Evolutionary conservation across 352 stramenopile species (phyloP).

Genomic region (Pythium oligandrum): DNA sequence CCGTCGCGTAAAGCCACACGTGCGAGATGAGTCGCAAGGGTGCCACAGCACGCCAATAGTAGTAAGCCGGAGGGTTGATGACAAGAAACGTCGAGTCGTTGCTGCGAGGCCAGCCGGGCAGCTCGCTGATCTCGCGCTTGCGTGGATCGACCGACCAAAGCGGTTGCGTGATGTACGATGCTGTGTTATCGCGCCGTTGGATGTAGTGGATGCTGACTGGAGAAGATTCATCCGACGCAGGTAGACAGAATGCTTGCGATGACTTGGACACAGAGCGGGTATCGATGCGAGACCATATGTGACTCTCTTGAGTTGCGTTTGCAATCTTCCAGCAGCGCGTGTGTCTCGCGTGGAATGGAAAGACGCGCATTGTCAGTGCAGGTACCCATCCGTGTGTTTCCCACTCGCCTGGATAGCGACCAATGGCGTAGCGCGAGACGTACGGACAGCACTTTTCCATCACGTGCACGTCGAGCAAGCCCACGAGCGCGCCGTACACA

Average conservation of each 20-base stretch:
- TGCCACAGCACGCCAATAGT: constrained; percentile 8
- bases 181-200: not conserved
- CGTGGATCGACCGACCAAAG: no score
- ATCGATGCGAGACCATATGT: no score
- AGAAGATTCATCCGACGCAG: not conserved
- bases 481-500: no score
- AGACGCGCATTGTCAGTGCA: constrained; percentile 11
- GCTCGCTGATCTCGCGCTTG: not conserved
- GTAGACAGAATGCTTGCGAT: constrained; percentile 9
- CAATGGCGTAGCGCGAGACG: constrained; percentile 5
- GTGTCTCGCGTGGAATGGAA: not conserved
- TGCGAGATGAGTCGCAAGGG: constrained; percentile 7
- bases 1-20: constrained; percentile 2
- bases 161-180: constrained; percentile 14
- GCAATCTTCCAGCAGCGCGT: constrained; percentile 11
- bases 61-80: constrained; percentile 7
- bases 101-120: constrained; percentile 2
- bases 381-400: constrained; percentile 9
- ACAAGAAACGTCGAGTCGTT: not conserved
- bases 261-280: not conserved
- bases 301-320: not conserved
- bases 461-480: constrained; percentile 5
- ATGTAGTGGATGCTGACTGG: constrained; percentile 10
- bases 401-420: constrained; percentile 9
- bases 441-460: constrained; percentile 19